Evolutionary conservation across 371 early-diverging fungal genomes (phyloP), one percentile per base, ranked within the genome.

Genomic region (Entomophthora muscae): DNA sequence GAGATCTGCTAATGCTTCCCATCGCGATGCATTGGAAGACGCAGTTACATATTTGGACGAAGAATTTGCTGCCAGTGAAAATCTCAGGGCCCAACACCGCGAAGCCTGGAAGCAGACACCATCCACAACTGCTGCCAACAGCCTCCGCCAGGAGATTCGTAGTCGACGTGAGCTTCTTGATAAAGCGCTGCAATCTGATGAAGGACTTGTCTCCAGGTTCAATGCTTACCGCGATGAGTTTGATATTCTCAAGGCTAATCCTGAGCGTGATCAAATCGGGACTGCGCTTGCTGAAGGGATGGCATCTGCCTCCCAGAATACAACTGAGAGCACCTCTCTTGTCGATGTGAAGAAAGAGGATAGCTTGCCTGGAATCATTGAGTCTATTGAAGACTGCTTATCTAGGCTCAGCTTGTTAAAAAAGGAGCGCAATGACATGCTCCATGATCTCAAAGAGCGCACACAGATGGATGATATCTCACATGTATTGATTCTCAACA

Each of bases 381-480:
- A 84, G 32, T 75, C 77, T 13, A 81, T 93, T 30, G 83, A 89
- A 64, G 73, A 79, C 5, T 73, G 78, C 24, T 70, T 91, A 53
- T 84, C 85, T 57, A 84, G 87, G 66, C 72, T 94, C 42, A 78
- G 81, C 22, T 81, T 83, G 29, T 74, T 94, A 32, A 89, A 85
- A 69, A 82, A 78, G 61, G 90, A 91, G 52, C 77, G 95, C 10
- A 79, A 74, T 58, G 83, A 82, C 1, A 77, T 85, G 3, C 72
- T 95, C 30, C 77, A 79, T 17, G 93, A 93, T 70, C 71, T 97
- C 65, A 93, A 92, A 76, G 79, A 28, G 5, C 68, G 87, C 85
- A 76, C 87, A 0, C 81, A 83, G 60, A 74, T 88, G 63, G 96
- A 95, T 70, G 96, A 97, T 68, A 95, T 95, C 51, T 85, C 90